Percentiles rank a stretch among this genome's conserved stretches.
Conservation (phyloP, 1,284 basidiomycete species). For the Trichosporon ovoides region DNA sequence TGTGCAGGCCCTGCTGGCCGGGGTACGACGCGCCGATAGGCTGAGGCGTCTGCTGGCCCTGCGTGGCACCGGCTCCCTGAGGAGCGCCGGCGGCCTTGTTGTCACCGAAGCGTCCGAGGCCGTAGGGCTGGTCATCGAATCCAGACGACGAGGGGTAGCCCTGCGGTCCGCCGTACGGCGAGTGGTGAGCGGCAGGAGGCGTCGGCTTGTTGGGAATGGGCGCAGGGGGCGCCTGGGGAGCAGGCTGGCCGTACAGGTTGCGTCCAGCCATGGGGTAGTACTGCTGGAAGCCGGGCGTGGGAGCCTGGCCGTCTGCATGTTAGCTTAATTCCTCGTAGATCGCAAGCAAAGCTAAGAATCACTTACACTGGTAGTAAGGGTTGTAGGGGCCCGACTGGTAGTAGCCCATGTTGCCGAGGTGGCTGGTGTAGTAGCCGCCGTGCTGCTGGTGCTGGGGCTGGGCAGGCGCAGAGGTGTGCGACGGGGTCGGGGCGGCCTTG, state of each 20-base stretch:
- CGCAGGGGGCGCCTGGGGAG: conserved; percentile 39
- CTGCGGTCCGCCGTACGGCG: conserved; percentile 43
- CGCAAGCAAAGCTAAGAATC: too few relatives aligned
- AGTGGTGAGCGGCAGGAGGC: conserved; percentile 31
- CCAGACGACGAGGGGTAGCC: conserved; percentile 34
- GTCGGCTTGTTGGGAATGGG: conserved; percentile 42
- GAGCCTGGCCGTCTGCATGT: conserved; percentile 42
- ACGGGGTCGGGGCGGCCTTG: conserved; percentile 35
- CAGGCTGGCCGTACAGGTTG: conserved; percentile 44
- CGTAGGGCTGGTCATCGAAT: conserved; percentile 39
- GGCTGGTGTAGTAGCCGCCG: conserved; percentile 39
- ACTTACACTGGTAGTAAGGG: conserved; percentile 50
- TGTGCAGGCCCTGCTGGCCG: conserved; percentile 32
- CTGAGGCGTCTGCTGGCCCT: conserved; percentile 22
- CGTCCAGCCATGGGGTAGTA: conserved; percentile 47
- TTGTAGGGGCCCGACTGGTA: conserved; percentile 49
- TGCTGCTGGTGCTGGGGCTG: conserved; percentile 45
- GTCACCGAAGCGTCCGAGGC: conserved; percentile 38
- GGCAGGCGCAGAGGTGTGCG: conserved; percentile 38
- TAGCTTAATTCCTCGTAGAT: conserved; percentile 4
- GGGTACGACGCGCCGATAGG: conserved; percentile 18
- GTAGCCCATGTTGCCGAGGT: conserved; percentile 46
- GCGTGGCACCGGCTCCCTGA: conserved; percentile 13
- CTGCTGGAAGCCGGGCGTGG: conserved; percentile 46
- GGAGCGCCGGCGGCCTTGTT: conserved; percentile 20